A percentile compares a stretch with the other conserved stretches of the same genome.
Conservation (phyloP, 805 yeast genomes). For the Wickerhamomyces bovis region DNA sequence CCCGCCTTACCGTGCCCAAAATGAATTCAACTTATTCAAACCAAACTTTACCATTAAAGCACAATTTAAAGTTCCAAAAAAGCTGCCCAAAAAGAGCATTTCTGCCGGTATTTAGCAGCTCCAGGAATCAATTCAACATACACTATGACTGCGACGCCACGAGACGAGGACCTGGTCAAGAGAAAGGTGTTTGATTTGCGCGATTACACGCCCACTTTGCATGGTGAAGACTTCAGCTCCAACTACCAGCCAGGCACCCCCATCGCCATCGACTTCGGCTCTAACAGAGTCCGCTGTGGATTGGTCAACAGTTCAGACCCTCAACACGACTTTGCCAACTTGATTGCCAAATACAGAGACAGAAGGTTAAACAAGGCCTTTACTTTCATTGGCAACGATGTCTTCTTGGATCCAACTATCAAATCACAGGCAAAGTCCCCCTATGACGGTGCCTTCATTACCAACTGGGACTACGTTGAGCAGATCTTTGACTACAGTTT, state of each 20-base stretch:
- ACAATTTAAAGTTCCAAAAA: no score
- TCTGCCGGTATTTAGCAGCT: background rate
- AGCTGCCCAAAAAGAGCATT: background rate
- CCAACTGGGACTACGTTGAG: slow-evolving; percentile 92
- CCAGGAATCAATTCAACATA: background rate
- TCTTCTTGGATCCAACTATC: slow-evolving; percentile 61
- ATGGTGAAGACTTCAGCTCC: slow-evolving; percentile 39
- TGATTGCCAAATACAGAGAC: slow-evolving; percentile 72
- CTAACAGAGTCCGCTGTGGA: slow-evolving; percentile 55
- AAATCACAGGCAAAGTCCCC: slow-evolving; percentile 70
- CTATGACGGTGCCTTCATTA: slow-evolving; percentile 77
- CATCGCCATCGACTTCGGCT: slow-evolving; percentile 85
- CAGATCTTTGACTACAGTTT: slow-evolving; percentile 78
- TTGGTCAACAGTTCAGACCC: slow-evolving; percentile 42
- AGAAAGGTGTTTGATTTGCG: slow-evolving; percentile 20
- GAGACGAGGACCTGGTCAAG: background rate
- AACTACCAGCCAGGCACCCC: slow-evolving; percentile 56
- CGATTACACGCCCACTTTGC: slow-evolving; percentile 14
- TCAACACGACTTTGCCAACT: slow-evolving; percentile 60
- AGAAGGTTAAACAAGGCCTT: slow-evolving; percentile 56
- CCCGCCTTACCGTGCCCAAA: no score
- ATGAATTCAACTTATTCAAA: background rate
- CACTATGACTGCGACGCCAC: background rate
- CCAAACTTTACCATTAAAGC: no score
- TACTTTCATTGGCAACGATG: slow-evolving; percentile 80